These are phyloP conservation scores for Hirsutella rhossiliensis DNA, from an alignment of 2,329 filamentous ascomycete genomes.

Conservation along the genomic window DNA sequence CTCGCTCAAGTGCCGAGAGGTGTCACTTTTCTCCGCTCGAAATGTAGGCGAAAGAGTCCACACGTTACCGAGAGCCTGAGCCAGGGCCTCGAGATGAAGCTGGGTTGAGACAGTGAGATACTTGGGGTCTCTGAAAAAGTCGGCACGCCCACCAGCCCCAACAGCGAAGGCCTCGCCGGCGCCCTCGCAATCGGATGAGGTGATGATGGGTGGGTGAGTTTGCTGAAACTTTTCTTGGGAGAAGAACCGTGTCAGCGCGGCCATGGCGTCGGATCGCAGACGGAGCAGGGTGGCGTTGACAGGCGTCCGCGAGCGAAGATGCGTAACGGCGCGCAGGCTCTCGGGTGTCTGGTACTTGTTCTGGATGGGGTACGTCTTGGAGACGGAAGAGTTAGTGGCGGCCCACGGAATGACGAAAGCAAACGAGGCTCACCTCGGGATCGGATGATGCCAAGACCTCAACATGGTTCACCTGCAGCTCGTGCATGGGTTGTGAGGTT, in stretches of 20 bases:
- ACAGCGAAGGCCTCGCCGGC: conserved; percentile 88
- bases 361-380: conserved; percentile 79
- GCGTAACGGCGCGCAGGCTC: conserved; percentile 77
- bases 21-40: conserved; percentile 86
- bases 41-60: conserved; percentile 94
- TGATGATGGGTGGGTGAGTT: conserved; percentile 87
- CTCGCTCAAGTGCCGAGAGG: conserved; percentile 84
- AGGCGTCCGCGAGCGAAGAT: conserved; percentile 72
- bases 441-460: conserved; percentile 67
- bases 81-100: conserved; percentile 83
- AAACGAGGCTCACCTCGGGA: conserved; percentile 51
- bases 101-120: conserved; percentile 94
- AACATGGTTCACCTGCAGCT: conserved; percentile 63
- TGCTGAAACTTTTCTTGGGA: conserved; percentile 59
- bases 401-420: neutral
- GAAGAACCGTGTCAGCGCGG: conserved; percentile 66
- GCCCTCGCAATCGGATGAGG: conserved; percentile 93
- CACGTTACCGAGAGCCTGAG: conserved; percentile 78
- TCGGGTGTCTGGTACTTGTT: conserved; percentile 92
- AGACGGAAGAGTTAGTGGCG: conserved; percentile 5
- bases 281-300: conserved; percentile 71
- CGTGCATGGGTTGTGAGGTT: conserved; percentile 22
- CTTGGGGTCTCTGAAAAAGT: conserved; percentile 78
- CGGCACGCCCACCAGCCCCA: conserved; percentile 24
- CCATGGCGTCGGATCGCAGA: conserved; percentile 69